A percentile compares a stretch with the other conserved stretches of the same genome.
These are phyloP conservation scores for Exophiala viscosa DNA, from an alignment of 2,329 filamentous ascomycete species.

Conservation along the genomic window DNA sequence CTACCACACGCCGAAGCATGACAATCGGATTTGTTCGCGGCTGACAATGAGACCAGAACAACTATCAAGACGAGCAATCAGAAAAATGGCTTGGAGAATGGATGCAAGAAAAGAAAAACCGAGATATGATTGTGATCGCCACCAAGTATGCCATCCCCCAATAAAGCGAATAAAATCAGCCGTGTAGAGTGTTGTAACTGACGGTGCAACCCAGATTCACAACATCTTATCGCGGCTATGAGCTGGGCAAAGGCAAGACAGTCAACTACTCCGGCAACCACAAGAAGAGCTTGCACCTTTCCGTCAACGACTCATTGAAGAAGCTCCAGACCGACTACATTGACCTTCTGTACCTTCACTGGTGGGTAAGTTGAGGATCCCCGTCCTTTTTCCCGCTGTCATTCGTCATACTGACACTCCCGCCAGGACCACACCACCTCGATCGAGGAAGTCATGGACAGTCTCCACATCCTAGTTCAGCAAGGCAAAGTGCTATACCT, in stretches of 20 bases:
- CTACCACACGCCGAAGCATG: background rate
- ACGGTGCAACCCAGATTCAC: constrained; percentile 56
- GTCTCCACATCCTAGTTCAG: constrained; percentile 39
- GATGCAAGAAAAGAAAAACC: constrained; percentile 52
- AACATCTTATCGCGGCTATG: constrained; percentile 50
- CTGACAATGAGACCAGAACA: constrained; percentile 48
- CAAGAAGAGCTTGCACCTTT: constrained; percentile 41
- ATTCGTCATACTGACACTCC: background rate
- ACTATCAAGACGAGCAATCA: constrained; percentile 63
- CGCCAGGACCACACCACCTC: constrained; percentile 45
- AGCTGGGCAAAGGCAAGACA: constrained; percentile 37
- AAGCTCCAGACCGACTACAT: constrained; percentile 54
- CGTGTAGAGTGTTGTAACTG: background rate
- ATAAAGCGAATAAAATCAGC: background rate
- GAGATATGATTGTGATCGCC: constrained; percentile 67
- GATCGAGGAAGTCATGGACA: constrained; percentile 39
- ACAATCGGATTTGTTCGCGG: background rate
- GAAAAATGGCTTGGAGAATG: constrained; percentile 66
- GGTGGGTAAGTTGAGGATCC: constrained; percentile 37
- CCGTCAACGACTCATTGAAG: constrained; percentile 41
- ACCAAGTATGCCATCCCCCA: constrained; percentile 60
- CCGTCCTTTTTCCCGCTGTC: background rate
- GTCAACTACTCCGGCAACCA: constrained; percentile 47
- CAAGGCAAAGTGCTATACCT: constrained; percentile 42
- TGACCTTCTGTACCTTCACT: constrained; percentile 55